Evolutionary conservation across 2,329 filamentous ascomycete species (phyloP).

Genomic region (Dryadomyces quercivorus): DNA sequence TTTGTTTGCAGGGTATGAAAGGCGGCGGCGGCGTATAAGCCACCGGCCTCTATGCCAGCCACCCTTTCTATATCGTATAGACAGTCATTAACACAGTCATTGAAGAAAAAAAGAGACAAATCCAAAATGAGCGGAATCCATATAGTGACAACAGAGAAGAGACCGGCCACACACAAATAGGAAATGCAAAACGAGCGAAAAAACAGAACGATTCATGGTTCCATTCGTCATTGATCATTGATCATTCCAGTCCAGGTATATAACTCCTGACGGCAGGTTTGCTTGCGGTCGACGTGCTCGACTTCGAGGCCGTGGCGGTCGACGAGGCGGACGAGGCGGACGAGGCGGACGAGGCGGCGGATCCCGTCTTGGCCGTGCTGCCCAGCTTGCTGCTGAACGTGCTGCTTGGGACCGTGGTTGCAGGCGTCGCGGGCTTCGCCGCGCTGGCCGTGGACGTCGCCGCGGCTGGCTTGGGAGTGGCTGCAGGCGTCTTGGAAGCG

Average conservation of each 20-base stretch:
- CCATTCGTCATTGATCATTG: neutral
- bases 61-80: neutral
- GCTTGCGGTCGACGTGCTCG: neutral
- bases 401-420: neutral
- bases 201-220: neutral
- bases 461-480: neutral
- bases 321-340: neutral
- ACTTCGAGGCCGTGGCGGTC: neutral
- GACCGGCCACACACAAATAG: neutral
- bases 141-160: neutral
- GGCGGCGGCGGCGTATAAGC: neutral
- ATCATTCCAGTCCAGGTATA: neutral
- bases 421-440: neutral
- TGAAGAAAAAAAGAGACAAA: neutral
- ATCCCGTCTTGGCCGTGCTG: no score
- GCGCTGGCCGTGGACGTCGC: neutral
- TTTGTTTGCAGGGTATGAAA: conserved; percentile 4
- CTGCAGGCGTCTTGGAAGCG: neutral
- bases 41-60: neutral
- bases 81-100: neutral
- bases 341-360: neutral
- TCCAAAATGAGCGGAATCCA: neutral
- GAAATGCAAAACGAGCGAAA: neutral
- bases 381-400: no score
- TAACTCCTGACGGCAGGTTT: neutral